Evolutionary conservation across 2,329 filamentous ascomycete genomes (phyloP).

Genomic region (Monosporascus sp.): DNA sequence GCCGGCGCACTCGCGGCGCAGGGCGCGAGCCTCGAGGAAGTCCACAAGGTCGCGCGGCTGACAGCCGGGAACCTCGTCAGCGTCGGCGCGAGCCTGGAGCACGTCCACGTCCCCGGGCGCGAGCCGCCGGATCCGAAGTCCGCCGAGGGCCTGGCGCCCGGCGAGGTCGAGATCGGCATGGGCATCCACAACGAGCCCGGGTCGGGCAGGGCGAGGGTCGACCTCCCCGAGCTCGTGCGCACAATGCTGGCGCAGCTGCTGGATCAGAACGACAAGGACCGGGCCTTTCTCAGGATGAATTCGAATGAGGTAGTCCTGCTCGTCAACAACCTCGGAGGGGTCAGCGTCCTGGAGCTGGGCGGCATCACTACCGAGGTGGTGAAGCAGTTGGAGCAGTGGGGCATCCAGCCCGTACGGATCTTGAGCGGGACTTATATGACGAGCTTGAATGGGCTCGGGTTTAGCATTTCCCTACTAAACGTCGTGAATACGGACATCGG

Average conservation of each 20-base stretch:
- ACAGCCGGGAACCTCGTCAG: slow-evolving; percentile 74
- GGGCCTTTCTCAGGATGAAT: slow-evolving; percentile 63
- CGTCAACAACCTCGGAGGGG: slow-evolving; percentile 72
- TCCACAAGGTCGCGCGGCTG: slow-evolving; percentile 66
- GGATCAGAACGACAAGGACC: slow-evolving; percentile 60
- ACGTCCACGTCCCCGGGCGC: slow-evolving; percentile 90
- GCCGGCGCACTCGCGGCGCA: slow-evolving; percentile 74
- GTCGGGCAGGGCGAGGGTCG: slow-evolving; percentile 46
- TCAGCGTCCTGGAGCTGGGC: slow-evolving; percentile 67
- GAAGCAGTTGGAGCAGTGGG: slow-evolving; percentile 54
- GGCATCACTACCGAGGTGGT: slow-evolving; percentile 67
- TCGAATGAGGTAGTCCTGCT: slow-evolving; percentile 63
- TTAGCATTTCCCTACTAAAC: slow-evolving; percentile 68
- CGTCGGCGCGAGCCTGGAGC: slow-evolving; percentile 78
- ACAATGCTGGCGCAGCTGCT: slow-evolving; percentile 68
- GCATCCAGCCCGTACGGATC: slow-evolving; percentile 59
- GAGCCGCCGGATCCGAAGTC: slow-evolving; percentile 42
- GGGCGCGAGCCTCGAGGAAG: slow-evolving; percentile 64
- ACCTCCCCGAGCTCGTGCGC: slow-evolving; percentile 49
- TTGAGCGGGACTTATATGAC: slow-evolving; percentile 73
- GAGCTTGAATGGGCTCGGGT: slow-evolving; percentile 70
- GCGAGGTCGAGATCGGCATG: slow-evolving; percentile 66
- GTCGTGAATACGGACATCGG: slow-evolving; percentile 54
- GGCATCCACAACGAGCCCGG: slow-evolving; percentile 71
- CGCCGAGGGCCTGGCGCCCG: slow-evolving; percentile 50